A percentile compares a stretch with the other conserved stretches of the same genome.
These are phyloP conservation scores for Zygoascus sp. DNA, from an alignment of 1,139 yeast species.

Conservation along the genomic window DNA sequence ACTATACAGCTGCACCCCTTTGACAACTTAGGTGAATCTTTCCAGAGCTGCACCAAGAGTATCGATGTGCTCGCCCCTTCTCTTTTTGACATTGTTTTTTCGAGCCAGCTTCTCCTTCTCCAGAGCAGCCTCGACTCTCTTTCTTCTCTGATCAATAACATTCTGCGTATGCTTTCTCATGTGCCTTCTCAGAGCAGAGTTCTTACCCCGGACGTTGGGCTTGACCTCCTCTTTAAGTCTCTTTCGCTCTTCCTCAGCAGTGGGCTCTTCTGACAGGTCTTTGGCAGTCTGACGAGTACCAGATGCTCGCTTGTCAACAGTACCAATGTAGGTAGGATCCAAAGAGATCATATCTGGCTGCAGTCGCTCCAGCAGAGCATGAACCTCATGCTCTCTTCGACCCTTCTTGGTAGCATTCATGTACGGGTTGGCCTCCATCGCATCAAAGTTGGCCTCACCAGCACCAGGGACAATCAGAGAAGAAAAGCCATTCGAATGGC, in stretches of 20 bases:
- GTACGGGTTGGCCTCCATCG: conserved; percentile 88
- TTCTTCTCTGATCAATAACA: conserved; percentile 81
- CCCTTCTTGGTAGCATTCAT: conserved; percentile 73
- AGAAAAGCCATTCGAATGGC: conserved; percentile 73
- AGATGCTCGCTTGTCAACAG: conserved; percentile 65
- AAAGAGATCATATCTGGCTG: conserved; percentile 89
- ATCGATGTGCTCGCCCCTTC: conserved; percentile 5
- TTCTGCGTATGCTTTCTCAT: conserved; percentile 81
- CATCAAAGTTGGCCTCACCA: conserved; percentile 97
- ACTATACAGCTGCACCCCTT: background rate
- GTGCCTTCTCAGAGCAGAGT: conserved; percentile 76
- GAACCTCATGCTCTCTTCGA: conserved; percentile 90
- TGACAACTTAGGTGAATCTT: conserved; percentile 1
- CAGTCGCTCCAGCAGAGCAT: conserved; percentile 77
- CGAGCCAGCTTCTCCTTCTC: conserved; percentile 71
- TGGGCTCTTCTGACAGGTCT: conserved; percentile 36
- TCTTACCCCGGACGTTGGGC: conserved; percentile 61
- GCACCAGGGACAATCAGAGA: conserved; percentile 90
- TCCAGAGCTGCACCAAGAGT: conserved; percentile 12
- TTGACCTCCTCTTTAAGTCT: conserved; percentile 35
- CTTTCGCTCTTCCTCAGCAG: conserved; percentile 40
- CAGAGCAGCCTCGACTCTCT: conserved; percentile 75
- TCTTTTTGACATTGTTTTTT: conserved; percentile 39
- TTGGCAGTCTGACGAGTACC: conserved; percentile 60
- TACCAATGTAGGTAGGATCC: conserved; percentile 84